These are phyloP conservation scores for Moesziomyces aphidis DNA, from an alignment of 1,284 basidiomycete genomes.

Conservation along the genomic window DNA sequence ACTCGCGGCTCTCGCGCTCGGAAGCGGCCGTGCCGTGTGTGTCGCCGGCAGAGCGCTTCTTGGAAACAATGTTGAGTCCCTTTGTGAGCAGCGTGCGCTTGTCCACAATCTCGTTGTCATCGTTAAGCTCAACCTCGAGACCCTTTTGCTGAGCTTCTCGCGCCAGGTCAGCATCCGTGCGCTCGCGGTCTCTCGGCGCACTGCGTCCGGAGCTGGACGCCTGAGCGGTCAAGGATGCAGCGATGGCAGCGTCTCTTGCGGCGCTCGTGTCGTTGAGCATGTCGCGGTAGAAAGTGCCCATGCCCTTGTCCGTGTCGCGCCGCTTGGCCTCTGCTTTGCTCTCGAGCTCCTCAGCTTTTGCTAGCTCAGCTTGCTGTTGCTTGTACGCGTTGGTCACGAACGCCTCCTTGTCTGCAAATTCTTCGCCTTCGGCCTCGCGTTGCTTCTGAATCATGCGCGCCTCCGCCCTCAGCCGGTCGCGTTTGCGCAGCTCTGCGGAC, in stretches of 20 bases:
- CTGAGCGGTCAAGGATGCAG: conserved; percentile 23
- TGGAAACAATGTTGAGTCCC: conserved; percentile 82
- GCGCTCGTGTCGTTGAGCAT: conserved; percentile 59
- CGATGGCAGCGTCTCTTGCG: conserved; percentile 59
- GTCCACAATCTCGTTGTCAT: conserved; percentile 97
- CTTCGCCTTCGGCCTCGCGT: conserved; percentile 90
- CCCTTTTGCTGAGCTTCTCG: conserved; percentile 76
- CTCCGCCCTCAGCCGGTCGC: conserved; percentile 92
- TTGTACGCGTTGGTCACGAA: conserved; percentile 99
- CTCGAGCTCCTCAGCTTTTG: conserved; percentile 76
- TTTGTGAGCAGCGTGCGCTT: conserved; percentile 90
- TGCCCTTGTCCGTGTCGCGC: conserved; percentile 85
- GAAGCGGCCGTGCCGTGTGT: not conserved
- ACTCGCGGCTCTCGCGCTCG: conserved; percentile 13
- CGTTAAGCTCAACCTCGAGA: conserved; percentile 92
- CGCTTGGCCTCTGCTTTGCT: conserved; percentile 85
- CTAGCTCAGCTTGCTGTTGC: conserved; percentile 92
- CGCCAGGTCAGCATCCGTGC: conserved; percentile 77
- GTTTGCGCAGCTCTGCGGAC: conserved; percentile 85
- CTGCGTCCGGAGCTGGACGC: not conserved
- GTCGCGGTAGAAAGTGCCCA: conserved; percentile 66
- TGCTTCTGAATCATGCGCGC: conserved; percentile 97
- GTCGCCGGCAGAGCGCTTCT: conserved; percentile 12
- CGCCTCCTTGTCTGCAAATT: conserved; percentile 92
- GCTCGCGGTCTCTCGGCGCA: conserved; percentile 25